Base-by-base conservation (phyloP, 768 basidiomycete genomes). In the Nidularia pulvinata region DNA sequence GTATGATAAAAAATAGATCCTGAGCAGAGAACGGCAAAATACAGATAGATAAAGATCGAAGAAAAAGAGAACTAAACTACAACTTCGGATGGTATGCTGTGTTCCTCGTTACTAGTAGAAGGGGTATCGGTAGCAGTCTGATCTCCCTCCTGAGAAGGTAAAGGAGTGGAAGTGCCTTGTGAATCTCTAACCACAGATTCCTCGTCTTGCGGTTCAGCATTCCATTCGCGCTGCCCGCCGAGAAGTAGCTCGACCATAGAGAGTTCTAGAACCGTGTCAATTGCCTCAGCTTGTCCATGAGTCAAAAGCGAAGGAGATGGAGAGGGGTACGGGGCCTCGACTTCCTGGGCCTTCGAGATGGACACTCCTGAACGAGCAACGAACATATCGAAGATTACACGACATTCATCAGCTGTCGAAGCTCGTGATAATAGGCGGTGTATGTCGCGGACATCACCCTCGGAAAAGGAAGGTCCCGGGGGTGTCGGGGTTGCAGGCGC, bases 301-400 rank as follows among this genome's bases (percentile, higher is more conserved):
- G 48, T 55, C 22, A 48, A 55, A 52, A 39, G 62, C 44, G 51
- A 48, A 6, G 59, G 34, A 45, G 67, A 74, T 36, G 72, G 68
- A 6, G 73, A 63, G 25, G 72, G 71, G 1, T 74, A 65, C 22
- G 73, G 66, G 49, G 67, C 64, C 10, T 72, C 59, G 45, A 66
- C 65, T 9, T 65, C 62, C 33, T 67, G 66, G 46, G 61, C 62
- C 44, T 70, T 64, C 25, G 65, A 56, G 51, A 57, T 55, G 19
- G 69, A 50, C 44, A 77, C 76, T 14, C 83, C 84, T 50, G 78
- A 78, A 57, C 84, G 84, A 10, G 83, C 78, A 54, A 96, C 73
- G 71, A 91, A 89, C 76, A 93, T 89, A 57, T 92, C 88, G 32
- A 93, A 77, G 53, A 95, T 84, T 43, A 95, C 74, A 49, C 90